phyloP scores from a whole-genome alignment of 306 rosid genomes.

The Sindora glabra region DNA sequence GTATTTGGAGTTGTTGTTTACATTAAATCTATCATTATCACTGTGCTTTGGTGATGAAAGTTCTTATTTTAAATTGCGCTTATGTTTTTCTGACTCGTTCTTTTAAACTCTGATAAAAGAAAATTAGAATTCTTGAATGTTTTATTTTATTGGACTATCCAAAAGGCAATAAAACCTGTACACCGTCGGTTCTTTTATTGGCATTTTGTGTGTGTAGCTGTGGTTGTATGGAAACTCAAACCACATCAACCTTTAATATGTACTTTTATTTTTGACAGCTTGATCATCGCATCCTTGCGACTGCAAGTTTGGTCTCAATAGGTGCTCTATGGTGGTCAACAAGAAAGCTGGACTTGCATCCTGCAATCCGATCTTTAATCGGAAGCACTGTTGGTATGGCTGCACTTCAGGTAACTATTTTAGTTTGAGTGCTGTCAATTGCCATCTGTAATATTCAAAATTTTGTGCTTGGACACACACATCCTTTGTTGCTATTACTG shows the following conservation, averaged over 20 bases:
- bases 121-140: neutral
- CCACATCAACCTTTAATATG: neutral
- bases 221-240: neutral
- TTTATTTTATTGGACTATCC: neutral
- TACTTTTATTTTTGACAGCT: constrained; percentile 42
- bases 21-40: neutral
- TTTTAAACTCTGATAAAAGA: neutral
- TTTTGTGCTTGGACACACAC: neutral
- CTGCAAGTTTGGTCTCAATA: constrained; percentile 52
- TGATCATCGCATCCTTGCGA: constrained; percentile 80
- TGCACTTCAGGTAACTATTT: constrained; percentile 57
- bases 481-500: neutral
- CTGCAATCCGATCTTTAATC: constrained; percentile 58
- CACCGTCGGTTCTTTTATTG: neutral
- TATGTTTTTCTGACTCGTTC: neutral
- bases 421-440: neutral
- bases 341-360: constrained; percentile 72
- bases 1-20: neutral
- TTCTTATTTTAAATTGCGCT: neutral
- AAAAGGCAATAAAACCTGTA: neutral
- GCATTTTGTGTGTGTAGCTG: neutral
- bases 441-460: neutral
- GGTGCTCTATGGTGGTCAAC: constrained; percentile 67
- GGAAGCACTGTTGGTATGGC: constrained; percentile 69
- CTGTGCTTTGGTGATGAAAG: neutral